Base-by-base conservation (phyloP, 2,329 filamentous ascomycete species). In the Botrytis squamosa region DNA sequence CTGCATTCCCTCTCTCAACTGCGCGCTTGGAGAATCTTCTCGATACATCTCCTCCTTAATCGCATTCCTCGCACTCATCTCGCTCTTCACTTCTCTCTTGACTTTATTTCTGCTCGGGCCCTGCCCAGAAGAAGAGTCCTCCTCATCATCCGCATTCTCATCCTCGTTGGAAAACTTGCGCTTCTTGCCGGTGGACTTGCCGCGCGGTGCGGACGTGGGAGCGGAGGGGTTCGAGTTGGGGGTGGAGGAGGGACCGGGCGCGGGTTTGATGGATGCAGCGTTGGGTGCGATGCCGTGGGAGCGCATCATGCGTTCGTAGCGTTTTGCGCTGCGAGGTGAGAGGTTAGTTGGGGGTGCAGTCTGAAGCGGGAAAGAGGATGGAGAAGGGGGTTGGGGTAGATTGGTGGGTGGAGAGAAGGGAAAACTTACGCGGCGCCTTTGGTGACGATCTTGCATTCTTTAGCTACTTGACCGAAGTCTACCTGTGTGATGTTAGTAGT, bases 341-440 rank as follows among this genome's bases (percentile, higher is more conserved):
- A 29, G 3, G 25, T 71, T 29, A 64, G 44, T 29, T 16, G 33
- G 7, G 22, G 18, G 25, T 44, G 18, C 64, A 22, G 42, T 6
- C 22, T 29, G 10, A 9, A 10, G 25, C 6, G 20, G 42, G 5
- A 36, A 65, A 18, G 22, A 16, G 3, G 7, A n/a, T 46, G 5
- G 40, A 12, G 63, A 25, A 9, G 22, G 22, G 9, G 9, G 38
- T 20, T 25, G 0, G 14, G 8, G 38, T 2, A 6, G 64, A 16
- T 14, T 7, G 29, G 6, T 42, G 9, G 38, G 36, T 55, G 25
- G 5, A n/a, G 38, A 9, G 33, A 52, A 49, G 49, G 8, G 64
- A 1, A 29, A 52, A 87, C 91, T 86, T 86, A 93, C 91, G 91
- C 91, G 36, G 91, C 91, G 22, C 87, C 90, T 82, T 91, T 92